Conservation (phyloP, 805 yeast genomes). For the Candida mattraensis region DNA sequence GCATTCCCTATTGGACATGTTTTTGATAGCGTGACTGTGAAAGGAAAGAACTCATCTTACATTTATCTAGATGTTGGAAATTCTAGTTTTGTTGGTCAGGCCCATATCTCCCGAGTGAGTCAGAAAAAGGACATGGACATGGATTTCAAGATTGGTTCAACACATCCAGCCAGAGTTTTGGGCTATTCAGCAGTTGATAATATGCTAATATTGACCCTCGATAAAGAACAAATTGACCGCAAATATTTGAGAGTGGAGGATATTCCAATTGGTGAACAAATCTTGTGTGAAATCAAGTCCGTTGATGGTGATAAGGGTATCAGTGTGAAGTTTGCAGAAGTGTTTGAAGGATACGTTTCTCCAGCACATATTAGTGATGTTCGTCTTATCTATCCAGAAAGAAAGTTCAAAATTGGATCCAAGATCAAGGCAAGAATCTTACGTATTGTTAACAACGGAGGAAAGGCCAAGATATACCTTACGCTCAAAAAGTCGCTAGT, state of each 20-base stretch:
- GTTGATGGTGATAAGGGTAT: conserved; percentile 67
- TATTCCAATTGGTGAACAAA: conserved; percentile 70
- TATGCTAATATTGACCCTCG: conserved; percentile 63
- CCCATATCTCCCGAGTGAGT: conserved; percentile 72
- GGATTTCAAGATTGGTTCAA: conserved; percentile 61
- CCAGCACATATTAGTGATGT: conserved; percentile 79
- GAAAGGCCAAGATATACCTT: conserved; percentile 51
- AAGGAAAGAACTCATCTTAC: conserved; percentile 58
- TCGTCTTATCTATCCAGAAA: conserved; percentile 83
- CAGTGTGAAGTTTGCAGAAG: conserved; percentile 59
- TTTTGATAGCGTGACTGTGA: conserved; percentile 57
- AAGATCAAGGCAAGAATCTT: conserved; percentile 76
- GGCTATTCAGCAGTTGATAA: conserved; percentile 70
- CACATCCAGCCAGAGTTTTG: conserved; percentile 73
- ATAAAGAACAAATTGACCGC: conserved; percentile 61
- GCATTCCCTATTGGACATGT: conserved; percentile 80
- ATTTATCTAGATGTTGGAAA: conserved; percentile 59
- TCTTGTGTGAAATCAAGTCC: conserved; percentile 55
- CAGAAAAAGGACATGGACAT: conserved; percentile 43
- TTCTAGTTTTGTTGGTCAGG: conserved; percentile 60
- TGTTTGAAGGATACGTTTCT: conserved; percentile 74
- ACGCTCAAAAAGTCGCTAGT: conserved; percentile 87
- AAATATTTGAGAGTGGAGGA: conserved; percentile 69
- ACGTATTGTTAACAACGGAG: conserved; percentile 42
- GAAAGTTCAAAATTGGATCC: conserved; percentile 83